A percentile compares a stretch with the other conserved stretches of the same genome.
These are phyloP conservation scores for Fusarium dlaminii DNA, from an alignment of 2,329 filamentous ascomycete genomes.

Conservation along the genomic window DNA sequence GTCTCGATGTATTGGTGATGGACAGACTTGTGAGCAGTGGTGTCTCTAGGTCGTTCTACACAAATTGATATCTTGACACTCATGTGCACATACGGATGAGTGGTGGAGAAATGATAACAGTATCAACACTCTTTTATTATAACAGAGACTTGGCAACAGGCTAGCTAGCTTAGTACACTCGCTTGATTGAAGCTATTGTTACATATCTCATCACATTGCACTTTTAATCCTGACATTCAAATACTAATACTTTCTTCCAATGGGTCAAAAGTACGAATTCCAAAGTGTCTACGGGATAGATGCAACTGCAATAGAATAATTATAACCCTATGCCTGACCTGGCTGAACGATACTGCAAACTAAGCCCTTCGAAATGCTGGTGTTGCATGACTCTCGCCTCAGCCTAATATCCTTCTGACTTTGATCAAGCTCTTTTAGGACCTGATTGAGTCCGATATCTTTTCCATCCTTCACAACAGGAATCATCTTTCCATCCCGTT, in stretches of 20 bases:
- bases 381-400: background rate
- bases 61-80: background rate
- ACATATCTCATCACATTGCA: accelerated
- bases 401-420: background rate
- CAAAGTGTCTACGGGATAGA: background rate
- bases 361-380: background rate
- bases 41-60: background rate
- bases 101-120: accelerated
- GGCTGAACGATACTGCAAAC: background rate
- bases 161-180: background rate
- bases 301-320: background rate
- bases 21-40: background rate
- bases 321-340: background rate
- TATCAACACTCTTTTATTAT: background rate
- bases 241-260: too few relatives aligned
- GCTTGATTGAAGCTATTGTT: background rate
- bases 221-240: background rate
- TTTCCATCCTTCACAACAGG: background rate
- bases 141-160: accelerated
- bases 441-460: background rate
- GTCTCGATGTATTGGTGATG: background rate
- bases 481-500: background rate
- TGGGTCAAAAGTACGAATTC: too few relatives aligned
- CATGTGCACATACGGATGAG: accelerated
- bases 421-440: background rate